Conservation (phyloP, 139 green algal genomes). For the Chlamydomonas incerta region DNA sequence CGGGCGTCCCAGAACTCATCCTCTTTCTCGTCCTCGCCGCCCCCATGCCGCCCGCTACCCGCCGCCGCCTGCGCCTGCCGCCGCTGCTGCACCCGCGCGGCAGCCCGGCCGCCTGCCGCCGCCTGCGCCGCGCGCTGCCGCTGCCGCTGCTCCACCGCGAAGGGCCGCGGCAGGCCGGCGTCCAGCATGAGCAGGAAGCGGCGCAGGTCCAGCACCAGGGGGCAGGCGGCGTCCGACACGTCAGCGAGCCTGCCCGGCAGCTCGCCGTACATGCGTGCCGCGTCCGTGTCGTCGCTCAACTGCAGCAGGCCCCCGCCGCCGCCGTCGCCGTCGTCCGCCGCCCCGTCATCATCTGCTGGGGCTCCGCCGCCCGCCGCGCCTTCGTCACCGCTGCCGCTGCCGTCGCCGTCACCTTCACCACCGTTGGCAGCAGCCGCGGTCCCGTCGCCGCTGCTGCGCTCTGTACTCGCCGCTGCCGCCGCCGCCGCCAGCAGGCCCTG, state of each 20-base stretch:
- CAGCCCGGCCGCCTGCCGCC: neutral
- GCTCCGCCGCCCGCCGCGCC: no score
- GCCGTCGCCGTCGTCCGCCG: neutral
- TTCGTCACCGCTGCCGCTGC: neutral
- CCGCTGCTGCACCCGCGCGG: neutral
- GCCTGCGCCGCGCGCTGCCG: neutral
- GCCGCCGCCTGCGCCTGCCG: neutral
- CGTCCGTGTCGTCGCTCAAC: constrained; percentile 1
- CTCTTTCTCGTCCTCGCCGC: neutral
- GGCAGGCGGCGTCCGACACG: neutral
- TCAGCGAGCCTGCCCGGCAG: neutral
- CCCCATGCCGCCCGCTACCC: no score
- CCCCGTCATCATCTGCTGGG: no score
- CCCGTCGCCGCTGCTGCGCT: no score
- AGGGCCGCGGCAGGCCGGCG: constrained; percentile 2
- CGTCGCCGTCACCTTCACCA: neutral
- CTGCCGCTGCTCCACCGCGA: neutral
- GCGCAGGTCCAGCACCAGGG: constrained; percentile 25
- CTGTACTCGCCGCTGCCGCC: no score
- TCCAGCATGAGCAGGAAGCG: constrained; percentile 16
- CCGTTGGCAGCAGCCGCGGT: neutral
- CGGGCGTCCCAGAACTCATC: neutral
- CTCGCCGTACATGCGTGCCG: neutral
- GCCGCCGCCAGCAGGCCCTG: neutral
- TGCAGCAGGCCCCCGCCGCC: neutral